Conservation (phyloP, 164 flowering plant species). For the Annona cherimola region DNA sequence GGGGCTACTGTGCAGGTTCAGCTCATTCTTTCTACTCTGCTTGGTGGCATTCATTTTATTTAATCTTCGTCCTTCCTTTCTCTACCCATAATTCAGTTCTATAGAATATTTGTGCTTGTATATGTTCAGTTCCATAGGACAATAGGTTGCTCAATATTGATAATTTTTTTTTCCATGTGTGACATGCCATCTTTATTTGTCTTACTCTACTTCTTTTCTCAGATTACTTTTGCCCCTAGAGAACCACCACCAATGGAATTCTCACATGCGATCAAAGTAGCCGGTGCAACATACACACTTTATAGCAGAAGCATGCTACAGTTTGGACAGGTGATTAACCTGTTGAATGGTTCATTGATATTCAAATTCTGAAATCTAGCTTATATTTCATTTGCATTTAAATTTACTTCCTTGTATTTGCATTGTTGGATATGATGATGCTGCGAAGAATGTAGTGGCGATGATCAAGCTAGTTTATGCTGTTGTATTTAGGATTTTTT, state of each 20-base stretch:
- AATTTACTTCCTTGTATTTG: background rate
- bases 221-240: slow-evolving; percentile 37
- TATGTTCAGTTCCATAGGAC: no score
- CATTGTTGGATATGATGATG: background rate
- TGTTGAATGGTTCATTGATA: background rate
- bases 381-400: background rate
- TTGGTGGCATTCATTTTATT: background rate
- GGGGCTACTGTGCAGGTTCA: slow-evolving; percentile 48
- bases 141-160: no score
- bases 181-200: background rate
- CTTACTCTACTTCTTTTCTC: slow-evolving; percentile 11
- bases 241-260: slow-evolving; percentile 26
- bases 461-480: background rate
- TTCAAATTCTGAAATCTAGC: background rate
- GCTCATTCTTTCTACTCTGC: slow-evolving; percentile 11
- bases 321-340: slow-evolving; percentile 43
- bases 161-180: no score
- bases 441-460: background rate
- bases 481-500: background rate
- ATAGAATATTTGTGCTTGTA: background rate
- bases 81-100: background rate
- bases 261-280: slow-evolving; percentile 29
- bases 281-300: slow-evolving; percentile 41
- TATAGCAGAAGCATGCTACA: slow-evolving; percentile 30
- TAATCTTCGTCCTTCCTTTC: no score